Evolutionary conservation across 179 eudicot genomes (phyloP).

Genomic region (Vitellaria paradoxa): DNA sequence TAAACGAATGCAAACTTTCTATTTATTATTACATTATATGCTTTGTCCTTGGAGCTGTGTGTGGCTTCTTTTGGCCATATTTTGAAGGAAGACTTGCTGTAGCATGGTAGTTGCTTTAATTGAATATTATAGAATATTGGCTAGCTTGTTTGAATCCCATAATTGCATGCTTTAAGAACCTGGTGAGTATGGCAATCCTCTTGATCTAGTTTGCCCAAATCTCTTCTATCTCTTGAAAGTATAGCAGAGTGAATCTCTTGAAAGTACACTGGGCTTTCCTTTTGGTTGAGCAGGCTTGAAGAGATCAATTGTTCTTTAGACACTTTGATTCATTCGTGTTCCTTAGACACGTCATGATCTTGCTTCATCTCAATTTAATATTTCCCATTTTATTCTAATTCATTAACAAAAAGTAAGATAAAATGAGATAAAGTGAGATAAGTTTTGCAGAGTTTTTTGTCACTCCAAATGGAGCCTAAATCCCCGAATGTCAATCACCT

Average conservation of each 20-base stretch:
- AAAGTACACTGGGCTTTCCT: not conserved
- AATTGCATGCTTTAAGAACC: not conserved
- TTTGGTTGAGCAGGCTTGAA: not conserved
- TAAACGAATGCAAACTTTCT: not conserved
- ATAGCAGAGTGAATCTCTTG: not conserved
- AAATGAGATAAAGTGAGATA: too few species aligned
- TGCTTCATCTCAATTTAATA: too few species aligned
- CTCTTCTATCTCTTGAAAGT: not conserved
- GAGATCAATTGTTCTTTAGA: not conserved
- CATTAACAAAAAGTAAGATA: too few species aligned
- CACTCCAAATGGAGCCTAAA: too few species aligned
- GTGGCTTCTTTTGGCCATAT: not conserved
- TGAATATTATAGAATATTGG: not conserved
- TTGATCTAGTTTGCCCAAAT: not conserved
- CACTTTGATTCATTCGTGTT: not conserved
- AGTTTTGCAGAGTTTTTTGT: too few species aligned
- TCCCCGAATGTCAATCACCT: too few species aligned
- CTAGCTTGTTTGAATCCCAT: not conserved
- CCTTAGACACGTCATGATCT: too few species aligned
- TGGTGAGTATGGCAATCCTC: not conserved
- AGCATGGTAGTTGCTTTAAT: constrained; percentile 9
- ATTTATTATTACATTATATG: not conserved
- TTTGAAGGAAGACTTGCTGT: constrained; percentile 6
- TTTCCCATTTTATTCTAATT: too few species aligned
- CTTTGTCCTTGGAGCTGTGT: not conserved